Conservation (phyloP, 2,329 filamentous ascomycete genomes). For the Nothomitra cinnamomea region DNA sequence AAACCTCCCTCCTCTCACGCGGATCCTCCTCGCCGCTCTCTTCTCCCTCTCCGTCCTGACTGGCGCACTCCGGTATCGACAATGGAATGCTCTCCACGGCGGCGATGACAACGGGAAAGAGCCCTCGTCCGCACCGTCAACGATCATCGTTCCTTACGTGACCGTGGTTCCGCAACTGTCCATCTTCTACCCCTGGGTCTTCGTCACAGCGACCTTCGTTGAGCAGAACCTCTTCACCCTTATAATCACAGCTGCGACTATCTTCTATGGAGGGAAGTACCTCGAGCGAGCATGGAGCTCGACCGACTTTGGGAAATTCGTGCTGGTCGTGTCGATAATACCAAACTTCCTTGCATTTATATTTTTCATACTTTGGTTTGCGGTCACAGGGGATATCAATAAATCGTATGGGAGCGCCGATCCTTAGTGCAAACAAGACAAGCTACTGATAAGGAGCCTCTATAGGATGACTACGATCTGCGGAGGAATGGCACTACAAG, state of each 20-base stretch:
- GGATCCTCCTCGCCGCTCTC: slow-evolving; percentile 59
- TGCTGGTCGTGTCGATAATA: slow-evolving; percentile 58
- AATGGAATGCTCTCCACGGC: slow-evolving; percentile 32
- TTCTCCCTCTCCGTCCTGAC: slow-evolving; percentile 68
- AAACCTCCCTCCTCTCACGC: slow-evolving; percentile 84
- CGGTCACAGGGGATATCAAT: slow-evolving; percentile 14
- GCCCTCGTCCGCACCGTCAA: slow-evolving; percentile 32
- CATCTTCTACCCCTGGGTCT: slow-evolving; percentile 83
- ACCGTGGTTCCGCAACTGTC: slow-evolving; percentile 72
- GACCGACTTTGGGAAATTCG: slow-evolving; percentile 78
- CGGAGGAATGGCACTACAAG: slow-evolving; percentile 77
- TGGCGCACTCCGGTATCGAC: slow-evolving; percentile 55
- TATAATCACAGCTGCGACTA: slow-evolving; percentile 53
- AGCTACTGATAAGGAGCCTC: no score
- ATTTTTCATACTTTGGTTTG: slow-evolving; percentile 56
- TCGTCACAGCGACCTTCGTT: slow-evolving; percentile 69
- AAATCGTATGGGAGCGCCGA: slow-evolving; percentile 19
- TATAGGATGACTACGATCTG: slow-evolving; percentile 63
- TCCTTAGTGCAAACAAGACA: slow-evolving; percentile 2
- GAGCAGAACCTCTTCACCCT: slow-evolving; percentile 89
- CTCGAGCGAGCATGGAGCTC: slow-evolving; percentile 93
- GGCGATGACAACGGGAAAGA: slow-evolving; percentile 18
- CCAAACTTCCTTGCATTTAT: slow-evolving; percentile 65
- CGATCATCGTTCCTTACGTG: slow-evolving; percentile 68
- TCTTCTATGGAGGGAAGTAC: slow-evolving; percentile 88